Percentiles rank a stretch among this genome's conserved stretches.
Evolutionary conservation across 225 moss, liverwort and hornwort genomes (phyloP).

Genomic region (Rhytidiadelphus loreus): DNA sequence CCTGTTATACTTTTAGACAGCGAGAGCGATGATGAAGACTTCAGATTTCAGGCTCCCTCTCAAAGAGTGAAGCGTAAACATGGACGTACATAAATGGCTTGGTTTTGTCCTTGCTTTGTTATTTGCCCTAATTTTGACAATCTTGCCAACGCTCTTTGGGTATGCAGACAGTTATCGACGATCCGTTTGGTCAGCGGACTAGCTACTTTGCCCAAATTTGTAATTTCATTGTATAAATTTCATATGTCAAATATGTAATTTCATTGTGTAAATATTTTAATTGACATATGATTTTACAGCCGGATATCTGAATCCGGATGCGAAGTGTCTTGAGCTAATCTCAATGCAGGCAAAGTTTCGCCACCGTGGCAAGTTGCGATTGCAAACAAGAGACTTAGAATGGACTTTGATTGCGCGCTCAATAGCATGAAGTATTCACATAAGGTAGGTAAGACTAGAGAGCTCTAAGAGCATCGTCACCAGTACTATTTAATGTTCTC

Average conservation of each 20-base stretch:
- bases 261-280: not conserved
- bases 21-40: slow-evolving; percentile 36
- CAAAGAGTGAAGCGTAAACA: slow-evolving; percentile 28
- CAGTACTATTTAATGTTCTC: too few relatives aligned
- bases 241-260: not conserved
- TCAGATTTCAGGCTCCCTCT: not conserved
- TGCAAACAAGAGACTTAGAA: not conserved
- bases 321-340: not conserved
- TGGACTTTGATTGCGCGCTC: not conserved
- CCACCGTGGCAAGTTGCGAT: not conserved
- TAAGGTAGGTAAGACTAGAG: not conserved
- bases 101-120: not conserved
- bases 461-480: too few relatives aligned
- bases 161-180: not conserved
- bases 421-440: not conserved
- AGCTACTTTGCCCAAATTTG: not conserved
- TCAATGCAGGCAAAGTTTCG: not conserved
- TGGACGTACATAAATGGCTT: not conserved
- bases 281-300: not conserved
- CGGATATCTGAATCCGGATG: not conserved
- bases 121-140: not conserved
- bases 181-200: not conserved
- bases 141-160: not conserved
- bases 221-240: not conserved
- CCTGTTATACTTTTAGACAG: slow-evolving; percentile 26